Percentiles rank a stretch among this genome's conserved stretches.
These are phyloP conservation scores for Ogataea philodendri DNA, from an alignment of 805 yeast species.

Conservation along the genomic window DNA sequence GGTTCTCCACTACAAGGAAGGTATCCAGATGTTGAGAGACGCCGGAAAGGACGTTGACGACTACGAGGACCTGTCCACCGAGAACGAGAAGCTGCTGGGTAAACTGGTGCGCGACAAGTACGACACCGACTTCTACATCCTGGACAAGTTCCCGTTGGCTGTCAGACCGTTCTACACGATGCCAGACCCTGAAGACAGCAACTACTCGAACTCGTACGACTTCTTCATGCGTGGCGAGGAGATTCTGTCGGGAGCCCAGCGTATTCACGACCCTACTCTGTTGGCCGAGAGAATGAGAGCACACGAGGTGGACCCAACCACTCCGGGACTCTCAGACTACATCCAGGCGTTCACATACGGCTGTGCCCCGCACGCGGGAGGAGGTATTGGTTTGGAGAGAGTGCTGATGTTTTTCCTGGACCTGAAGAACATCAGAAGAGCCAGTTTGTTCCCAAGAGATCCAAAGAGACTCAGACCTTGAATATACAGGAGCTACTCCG, in stretches of 20 bases:
- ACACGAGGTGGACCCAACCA: constrained; percentile 77
- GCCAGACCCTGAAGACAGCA: constrained; percentile 93
- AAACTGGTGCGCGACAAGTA: constrained; percentile 87
- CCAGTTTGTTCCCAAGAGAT: constrained; percentile 99
- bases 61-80: constrained; percentile 87
- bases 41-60: constrained; percentile 86
- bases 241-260: constrained; percentile 98
- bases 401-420: constrained; percentile 98
- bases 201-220: constrained; percentile 96
- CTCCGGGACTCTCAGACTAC: constrained; percentile 86
- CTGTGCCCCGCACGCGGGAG: constrained; percentile 99
- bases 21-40: constrained; percentile 79
- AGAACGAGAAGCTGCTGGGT: constrained; percentile 92
- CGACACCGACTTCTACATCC: constrained; percentile 95
- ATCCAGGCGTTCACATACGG: constrained; percentile 91
- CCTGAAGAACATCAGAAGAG: constrained; percentile 95
- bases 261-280: constrained; percentile 90
- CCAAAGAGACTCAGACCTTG: constrained; percentile 91
- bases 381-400: constrained; percentile 99
- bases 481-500: too few relatives aligned
- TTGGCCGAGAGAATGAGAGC: constrained; percentile 76
- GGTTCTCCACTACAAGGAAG: constrained; percentile 84
- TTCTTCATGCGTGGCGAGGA: constrained; percentile 99
- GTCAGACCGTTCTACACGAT: constrained; percentile 98
- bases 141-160: constrained; percentile 97